These are phyloP conservation scores for Aspergillus fischeri DNA, from an alignment of 2,329 filamentous ascomycete species.

Conservation along the genomic window DNA sequence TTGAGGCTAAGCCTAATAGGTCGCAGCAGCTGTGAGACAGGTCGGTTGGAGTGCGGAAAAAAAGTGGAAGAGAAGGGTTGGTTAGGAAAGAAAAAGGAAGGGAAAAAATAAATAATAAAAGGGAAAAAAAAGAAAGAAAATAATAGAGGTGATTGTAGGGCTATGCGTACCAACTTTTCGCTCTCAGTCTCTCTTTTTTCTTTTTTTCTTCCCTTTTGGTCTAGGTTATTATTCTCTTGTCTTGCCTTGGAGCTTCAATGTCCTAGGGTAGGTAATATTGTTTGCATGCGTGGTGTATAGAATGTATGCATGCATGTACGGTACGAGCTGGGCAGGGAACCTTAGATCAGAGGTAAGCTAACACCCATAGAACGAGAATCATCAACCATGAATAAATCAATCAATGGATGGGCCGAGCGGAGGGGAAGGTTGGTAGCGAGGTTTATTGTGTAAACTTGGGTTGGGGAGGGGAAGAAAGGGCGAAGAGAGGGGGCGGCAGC, in stretches of 20 bases:
- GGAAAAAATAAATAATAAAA: constrained; percentile 7
- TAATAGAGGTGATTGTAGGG: neutral
- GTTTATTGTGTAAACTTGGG: constrained; percentile 20
- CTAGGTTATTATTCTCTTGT: neutral
- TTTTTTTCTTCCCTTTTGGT: neutral
- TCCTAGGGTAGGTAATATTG: neutral
- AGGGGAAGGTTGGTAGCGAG: constrained; percentile 8
- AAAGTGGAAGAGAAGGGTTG: constrained; percentile 4
- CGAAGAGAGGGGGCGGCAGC: constrained; percentile 4
- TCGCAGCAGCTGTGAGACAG: constrained; percentile 12
- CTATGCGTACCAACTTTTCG: constrained; percentile 1
- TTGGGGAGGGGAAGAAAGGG: constrained; percentile 10
- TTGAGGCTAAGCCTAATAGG: constrained; percentile 12
- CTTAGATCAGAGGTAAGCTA: constrained; percentile 13
- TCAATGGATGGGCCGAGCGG: constrained; percentile 7
- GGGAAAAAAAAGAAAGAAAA: neutral
- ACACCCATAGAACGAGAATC: constrained; percentile 7
- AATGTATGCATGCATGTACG: neutral
- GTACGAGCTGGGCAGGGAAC: constrained; percentile 2
- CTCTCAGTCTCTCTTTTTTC: neutral
- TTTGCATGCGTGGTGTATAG: neutral
- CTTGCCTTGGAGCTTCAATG: neutral
- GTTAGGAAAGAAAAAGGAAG: constrained; percentile 16
- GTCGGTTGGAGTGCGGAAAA: constrained; percentile 6
- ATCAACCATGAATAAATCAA: neutral